Percentiles rank a stretch among this genome's conserved stretches.
These are phyloP conservation scores for Penicillium nucicola DNA, from an alignment of 495 filamentous ascomycete species.

Conservation along the genomic window DNA sequence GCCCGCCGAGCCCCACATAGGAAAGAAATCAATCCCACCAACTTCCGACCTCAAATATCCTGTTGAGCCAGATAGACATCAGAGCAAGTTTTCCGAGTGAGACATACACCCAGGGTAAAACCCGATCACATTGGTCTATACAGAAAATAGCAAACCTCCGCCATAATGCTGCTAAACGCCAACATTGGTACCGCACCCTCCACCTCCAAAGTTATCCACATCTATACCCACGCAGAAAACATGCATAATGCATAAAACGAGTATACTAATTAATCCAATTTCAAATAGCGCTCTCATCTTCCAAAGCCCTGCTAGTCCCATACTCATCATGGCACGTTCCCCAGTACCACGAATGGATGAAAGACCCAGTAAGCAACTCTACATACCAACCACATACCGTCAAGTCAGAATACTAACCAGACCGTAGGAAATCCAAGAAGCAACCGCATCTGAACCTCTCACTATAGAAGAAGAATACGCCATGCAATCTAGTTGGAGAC, in stretches of 20 bases:
- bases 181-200: conserved; percentile 29
- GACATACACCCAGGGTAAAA: background rate
- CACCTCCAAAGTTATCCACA: background rate
- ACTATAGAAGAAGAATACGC: conserved; percentile 75
- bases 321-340: conserved; percentile 79
- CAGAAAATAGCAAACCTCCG: background rate
- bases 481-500: conserved; percentile 81
- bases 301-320: conserved; percentile 70
- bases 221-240: conserved; percentile 2
- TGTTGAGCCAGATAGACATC: background rate
- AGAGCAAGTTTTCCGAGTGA: background rate
- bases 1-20: conserved; percentile 19
- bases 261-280: background rate
- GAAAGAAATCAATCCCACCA: conserved; percentile 10
- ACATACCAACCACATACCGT: background rate
- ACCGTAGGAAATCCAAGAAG: conserved; percentile 68
- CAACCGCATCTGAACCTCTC: conserved; percentile 80
- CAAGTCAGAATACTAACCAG: conserved; percentile 1
- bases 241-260: background rate
- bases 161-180: conserved; percentile 40
- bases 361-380: conserved; percentile 61
- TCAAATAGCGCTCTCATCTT: conserved; percentile 60
- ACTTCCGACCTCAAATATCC: background rate
- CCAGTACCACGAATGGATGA: conserved; percentile 87
- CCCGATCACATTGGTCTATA: background rate